Evolutionary conservation across 2,329 filamentous ascomycete genomes (phyloP).

Genomic region (Pseudocercospora pini-densiflorae): DNA sequence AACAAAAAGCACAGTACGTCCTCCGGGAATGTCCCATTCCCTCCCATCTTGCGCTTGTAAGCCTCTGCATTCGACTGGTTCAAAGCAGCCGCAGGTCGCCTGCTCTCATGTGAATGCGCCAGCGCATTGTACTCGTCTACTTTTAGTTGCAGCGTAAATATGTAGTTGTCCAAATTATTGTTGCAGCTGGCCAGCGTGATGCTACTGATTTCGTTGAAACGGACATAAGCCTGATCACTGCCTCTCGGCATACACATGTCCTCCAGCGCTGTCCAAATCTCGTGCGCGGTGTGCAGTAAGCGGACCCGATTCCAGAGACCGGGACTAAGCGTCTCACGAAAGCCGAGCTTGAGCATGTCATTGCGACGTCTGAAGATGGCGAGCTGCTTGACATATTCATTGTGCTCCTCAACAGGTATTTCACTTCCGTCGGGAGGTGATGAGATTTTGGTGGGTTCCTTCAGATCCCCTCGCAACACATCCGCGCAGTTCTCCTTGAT

Average conservation of each 20-base stretch:
- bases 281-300: slow-evolving; percentile 28
- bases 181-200: slow-evolving; percentile 33
- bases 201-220: slow-evolving; percentile 33
- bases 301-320: slow-evolving; percentile 34
- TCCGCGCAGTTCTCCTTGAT: slow-evolving; percentile 40
- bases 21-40: slow-evolving; percentile 31
- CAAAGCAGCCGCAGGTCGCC: slow-evolving; percentile 17
- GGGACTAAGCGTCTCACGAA: slow-evolving; percentile 32
- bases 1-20: slow-evolving; percentile 39
- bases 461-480: slow-evolving; percentile 35
- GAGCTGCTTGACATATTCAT: slow-evolving; percentile 41
- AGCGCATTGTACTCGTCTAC: slow-evolving; percentile 34
- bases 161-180: slow-evolving; percentile 34
- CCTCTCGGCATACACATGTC: slow-evolving; percentile 38
- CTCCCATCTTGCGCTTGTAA: slow-evolving; percentile 19
- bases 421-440: slow-evolving; percentile 16
- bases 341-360: slow-evolving; percentile 31
- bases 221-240: slow-evolving; percentile 32
- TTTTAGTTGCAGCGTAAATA: slow-evolving; percentile 33
- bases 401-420: slow-evolving; percentile 37
- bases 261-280: slow-evolving; percentile 36
- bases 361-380: slow-evolving; percentile 41
- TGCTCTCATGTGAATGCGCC: slow-evolving; percentile 25
- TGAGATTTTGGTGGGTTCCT: slow-evolving; percentile 33
- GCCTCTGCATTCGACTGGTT: slow-evolving; percentile 18